A percentile compares a stretch with the other conserved stretches of the same genome.
phyloP scores from a whole-genome alignment of 1,284 basidiomycete species.

The Sanghuangporus sanghuang region DNA sequence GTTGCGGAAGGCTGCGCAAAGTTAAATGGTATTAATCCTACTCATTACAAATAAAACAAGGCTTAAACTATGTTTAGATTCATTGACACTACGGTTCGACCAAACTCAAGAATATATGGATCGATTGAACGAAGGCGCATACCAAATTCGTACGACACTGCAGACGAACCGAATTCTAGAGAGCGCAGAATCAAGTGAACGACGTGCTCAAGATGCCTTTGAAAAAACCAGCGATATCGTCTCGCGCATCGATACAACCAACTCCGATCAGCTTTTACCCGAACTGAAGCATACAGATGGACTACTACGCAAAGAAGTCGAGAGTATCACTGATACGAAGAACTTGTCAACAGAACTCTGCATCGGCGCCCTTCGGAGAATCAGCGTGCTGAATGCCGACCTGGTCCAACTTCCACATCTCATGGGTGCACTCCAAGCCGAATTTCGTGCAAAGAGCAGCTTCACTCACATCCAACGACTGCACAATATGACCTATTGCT shows the following conservation, averaged over 20 bases:
- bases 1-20: constrained; percentile 70
- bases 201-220: constrained; percentile 52
- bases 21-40: constrained; percentile 48
- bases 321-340: constrained; percentile 56
- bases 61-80: constrained; percentile 36
- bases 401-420: constrained; percentile 64
- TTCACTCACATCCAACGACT: constrained; percentile 88
- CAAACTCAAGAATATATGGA: constrained; percentile 50
- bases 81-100: constrained; percentile 48
- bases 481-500: constrained; percentile 89
- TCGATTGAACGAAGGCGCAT: constrained; percentile 52
- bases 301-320: constrained; percentile 54
- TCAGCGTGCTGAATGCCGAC: constrained; percentile 71
- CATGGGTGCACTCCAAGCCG: constrained; percentile 60
- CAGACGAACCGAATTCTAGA: constrained; percentile 44
- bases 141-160: constrained; percentile 49
- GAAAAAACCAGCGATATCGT: constrained; percentile 52
- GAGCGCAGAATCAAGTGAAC: constrained; percentile 49
- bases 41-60: neutral
- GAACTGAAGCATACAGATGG: constrained; percentile 62
- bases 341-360: constrained; percentile 74
- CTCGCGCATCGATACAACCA: constrained; percentile 43
- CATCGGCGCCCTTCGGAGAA: constrained; percentile 59
- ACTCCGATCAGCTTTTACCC: constrained; percentile 50
- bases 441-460: constrained; percentile 70